Conservation (phyloP, 148 eudicot genomes). For the Beta vulgaris region DNA sequence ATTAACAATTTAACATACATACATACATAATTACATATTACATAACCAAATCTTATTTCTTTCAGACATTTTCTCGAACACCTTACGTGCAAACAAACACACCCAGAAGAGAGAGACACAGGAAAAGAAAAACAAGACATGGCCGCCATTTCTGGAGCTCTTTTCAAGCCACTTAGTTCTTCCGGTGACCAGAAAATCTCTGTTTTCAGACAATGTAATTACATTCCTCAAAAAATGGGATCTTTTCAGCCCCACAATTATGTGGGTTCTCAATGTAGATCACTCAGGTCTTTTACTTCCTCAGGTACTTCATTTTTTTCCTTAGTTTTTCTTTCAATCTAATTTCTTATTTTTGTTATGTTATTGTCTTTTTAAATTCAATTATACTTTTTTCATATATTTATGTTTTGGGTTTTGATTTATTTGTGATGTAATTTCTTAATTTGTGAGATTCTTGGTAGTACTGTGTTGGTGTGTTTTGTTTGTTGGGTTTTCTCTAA, state of each 20-base stretch:
- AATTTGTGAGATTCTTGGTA: too few relatives aligned
- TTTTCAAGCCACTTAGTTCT: constrained; percentile 12
- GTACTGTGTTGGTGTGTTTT: too few relatives aligned
- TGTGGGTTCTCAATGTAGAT: constrained; percentile 15
- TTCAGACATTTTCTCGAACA: constrained; percentile 23
- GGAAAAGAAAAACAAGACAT: not conserved
- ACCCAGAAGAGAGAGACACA: not conserved
- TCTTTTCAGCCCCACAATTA: constrained; percentile 12
- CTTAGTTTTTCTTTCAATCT: not conserved
- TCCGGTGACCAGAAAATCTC: constrained; percentile 1
- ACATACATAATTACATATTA: not conserved
- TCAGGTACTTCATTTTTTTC: constrained; percentile 12
- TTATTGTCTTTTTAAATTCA: not conserved
- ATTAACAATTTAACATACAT: too few relatives aligned
- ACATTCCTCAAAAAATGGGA: constrained; percentile 17
- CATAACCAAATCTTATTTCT: not conserved
- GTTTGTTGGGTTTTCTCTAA: too few relatives aligned
- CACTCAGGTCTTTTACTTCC: constrained; percentile 12
- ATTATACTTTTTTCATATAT: too few relatives aligned
- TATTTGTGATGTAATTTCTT: not conserved
- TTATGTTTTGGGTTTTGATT: not conserved
- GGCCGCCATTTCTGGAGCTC: constrained; percentile 31
- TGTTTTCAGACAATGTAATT: constrained; percentile 1
- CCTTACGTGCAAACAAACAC: not conserved
- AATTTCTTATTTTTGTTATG: not conserved